These are phyloP conservation scores for Fusarium miscanthi DNA, from an alignment of 2,329 filamentous ascomycete species.

Conservation along the genomic window DNA sequence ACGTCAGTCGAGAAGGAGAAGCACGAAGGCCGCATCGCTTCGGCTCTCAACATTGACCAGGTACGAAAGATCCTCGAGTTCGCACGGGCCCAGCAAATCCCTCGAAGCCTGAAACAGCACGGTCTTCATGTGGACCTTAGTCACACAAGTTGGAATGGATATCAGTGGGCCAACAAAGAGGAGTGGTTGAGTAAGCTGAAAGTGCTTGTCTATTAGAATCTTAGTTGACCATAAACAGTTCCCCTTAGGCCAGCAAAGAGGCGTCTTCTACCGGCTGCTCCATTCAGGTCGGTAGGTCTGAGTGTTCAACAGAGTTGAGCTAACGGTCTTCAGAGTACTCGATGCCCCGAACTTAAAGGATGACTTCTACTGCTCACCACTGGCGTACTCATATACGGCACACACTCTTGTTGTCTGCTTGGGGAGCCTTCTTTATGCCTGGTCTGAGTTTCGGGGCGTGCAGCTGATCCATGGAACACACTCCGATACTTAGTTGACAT, in stretches of 20 bases:
- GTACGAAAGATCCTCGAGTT: slow-evolving; percentile 73
- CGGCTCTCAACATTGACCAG: slow-evolving; percentile 83
- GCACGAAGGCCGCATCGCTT: slow-evolving; percentile 79
- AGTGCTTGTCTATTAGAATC: not conserved
- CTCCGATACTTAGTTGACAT: slow-evolving; percentile 72
- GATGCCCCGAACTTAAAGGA: slow-evolving; percentile 91
- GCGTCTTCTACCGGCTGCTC: slow-evolving; percentile 72
- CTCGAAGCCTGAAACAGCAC: not conserved
- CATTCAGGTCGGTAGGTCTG: slow-evolving; percentile 74
- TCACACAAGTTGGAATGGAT: slow-evolving; percentile 44
- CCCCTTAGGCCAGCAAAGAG: slow-evolving; percentile 23
- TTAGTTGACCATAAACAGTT: slow-evolving; percentile 28
- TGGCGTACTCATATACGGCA: slow-evolving; percentile 83
- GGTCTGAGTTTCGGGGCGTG: slow-evolving; percentile 82
- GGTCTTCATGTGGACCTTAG: slow-evolving; percentile 1
- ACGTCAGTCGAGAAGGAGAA: slow-evolving; percentile 71
- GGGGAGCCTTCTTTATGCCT: slow-evolving; percentile 82
- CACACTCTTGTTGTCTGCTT: slow-evolving; percentile 87
- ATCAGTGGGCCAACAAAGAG: slow-evolving; percentile 39
- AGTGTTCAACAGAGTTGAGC: not conserved
- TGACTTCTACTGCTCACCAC: slow-evolving; percentile 93
- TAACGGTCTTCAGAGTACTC: slow-evolving; percentile 70
- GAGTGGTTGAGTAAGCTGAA: slow-evolving; percentile 14
- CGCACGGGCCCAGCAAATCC: slow-evolving; percentile 34
- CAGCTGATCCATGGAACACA: slow-evolving; percentile 54